A percentile compares a stretch with the other conserved stretches of the same genome.
Evolutionary conservation across 2,329 filamentous ascomycete species (phyloP).

Genomic region (Thelonectria olida): DNA sequence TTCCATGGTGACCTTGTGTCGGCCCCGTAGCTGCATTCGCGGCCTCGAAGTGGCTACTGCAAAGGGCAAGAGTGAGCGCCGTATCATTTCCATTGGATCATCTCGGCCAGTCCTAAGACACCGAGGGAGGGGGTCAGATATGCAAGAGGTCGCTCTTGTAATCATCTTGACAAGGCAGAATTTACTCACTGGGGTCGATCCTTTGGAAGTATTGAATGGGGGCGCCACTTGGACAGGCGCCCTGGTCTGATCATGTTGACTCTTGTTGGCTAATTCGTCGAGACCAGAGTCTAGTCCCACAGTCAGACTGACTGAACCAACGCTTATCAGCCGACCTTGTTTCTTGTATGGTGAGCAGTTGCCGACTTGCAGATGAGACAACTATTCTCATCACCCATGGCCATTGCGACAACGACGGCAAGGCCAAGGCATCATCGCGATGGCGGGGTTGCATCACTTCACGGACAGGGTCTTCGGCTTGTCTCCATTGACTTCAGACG

Average conservation of each 20-base stretch:
- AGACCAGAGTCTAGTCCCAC: background rate
- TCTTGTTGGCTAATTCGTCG: background rate
- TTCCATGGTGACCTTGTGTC: background rate
- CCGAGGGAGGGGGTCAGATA: background rate
- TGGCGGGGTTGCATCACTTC: background rate
- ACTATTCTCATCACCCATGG: background rate
- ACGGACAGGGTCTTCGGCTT: too few relatives aligned
- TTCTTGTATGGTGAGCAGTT: background rate
- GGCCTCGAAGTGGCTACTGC: background rate
- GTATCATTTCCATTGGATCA: too few relatives aligned
- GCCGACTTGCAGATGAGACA: background rate
- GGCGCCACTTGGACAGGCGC: background rate
- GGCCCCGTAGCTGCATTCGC: slow-evolving; percentile 1
- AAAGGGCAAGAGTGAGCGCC: background rate
- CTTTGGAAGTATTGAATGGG: background rate
- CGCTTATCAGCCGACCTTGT: background rate
- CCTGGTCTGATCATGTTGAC: background rate
- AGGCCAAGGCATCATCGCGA: background rate
- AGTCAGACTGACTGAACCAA: background rate
- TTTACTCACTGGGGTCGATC: background rate
- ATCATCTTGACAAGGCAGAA: slow-evolving; percentile 11
- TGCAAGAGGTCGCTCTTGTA: slow-evolving; percentile 5
- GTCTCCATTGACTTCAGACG: slow-evolving; percentile 8
- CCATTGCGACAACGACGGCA: background rate
- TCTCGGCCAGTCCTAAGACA: background rate